Base-by-base conservation (phyloP, 129 eudicot species). In the Pseudognaphalium luteoalbum region DNA sequence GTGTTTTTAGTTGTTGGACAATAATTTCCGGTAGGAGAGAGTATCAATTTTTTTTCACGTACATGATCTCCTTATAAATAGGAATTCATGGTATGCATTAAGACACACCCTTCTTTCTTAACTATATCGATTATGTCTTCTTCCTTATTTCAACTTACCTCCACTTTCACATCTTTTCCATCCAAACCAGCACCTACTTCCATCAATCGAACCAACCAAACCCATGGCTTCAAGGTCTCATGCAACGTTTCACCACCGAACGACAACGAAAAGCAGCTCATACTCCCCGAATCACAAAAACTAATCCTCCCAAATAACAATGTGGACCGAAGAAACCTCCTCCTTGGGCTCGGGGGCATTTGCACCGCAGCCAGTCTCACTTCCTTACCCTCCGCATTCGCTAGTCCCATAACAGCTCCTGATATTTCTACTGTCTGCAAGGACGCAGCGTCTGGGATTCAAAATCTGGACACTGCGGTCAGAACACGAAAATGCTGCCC, bases 241-340 rank as follows among this genome's bases (percentile, higher is more conserved):
- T 79, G 83, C 68, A 79, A 79, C n/a, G 32, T 7, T 0, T 3
- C 72, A 61, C 50, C 69, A 11, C 21, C 29, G 20, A 21, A 75
- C 2, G 75, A 77, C 30, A 17, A 75, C n/a, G 59, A 41, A 41
- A 41, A 41, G 14, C 25, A 50, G 44, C 25, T 58, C 74, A 54
- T 76, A 34, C 58, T 76, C 67, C 80, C 80, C 2, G 67, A 76
- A 21, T 6, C 67, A 54, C 74, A 66, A 76, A 67, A 66, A 25
- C 73, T 76, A 4, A 12, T 76, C 5, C 11, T 76, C 0, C 80
- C 76, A 56, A 9, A 41, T 41, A 47, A 47, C 8, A 77, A 68
- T 68, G 75, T 77, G 4, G 34, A 32, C 34, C 34, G 34, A 32
- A 32, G 34, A 32, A 32, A 32, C 34, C 34, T 32, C 34, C 34